A percentile compares a stretch with the other conserved stretches of the same genome.
Conservation (phyloP, 1,139 yeast genomes). For the Blastobotrys petasosporus region DNA sequence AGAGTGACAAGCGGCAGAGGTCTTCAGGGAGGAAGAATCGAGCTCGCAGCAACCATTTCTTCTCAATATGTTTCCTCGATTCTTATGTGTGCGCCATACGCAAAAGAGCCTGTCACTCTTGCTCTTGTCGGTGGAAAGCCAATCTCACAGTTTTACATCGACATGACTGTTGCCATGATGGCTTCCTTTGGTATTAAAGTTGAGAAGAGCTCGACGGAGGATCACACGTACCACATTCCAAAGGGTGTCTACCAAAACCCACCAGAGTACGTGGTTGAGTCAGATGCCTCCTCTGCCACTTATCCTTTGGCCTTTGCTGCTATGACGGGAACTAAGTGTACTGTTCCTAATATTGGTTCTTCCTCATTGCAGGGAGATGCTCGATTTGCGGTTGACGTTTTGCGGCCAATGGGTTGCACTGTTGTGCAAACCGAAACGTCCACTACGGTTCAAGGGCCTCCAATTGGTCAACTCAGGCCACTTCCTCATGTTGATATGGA, state of each 20-base stretch:
- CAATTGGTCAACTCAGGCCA: conserved; percentile 60
- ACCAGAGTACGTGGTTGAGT: conserved; percentile 76
- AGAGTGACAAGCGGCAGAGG: conserved; percentile 63
- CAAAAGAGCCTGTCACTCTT: conserved; percentile 78
- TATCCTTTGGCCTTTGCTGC: conserved; percentile 98
- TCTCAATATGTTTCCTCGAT: conserved; percentile 96
- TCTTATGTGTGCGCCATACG: conserved; percentile 97
- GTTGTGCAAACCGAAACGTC: conserved; percentile 78
- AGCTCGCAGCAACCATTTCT: conserved; percentile 90
- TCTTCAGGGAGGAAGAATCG: conserved; percentile 85
- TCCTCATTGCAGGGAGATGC: conserved; percentile 96
- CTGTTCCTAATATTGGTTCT: conserved; percentile 91
- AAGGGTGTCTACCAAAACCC: conserved; percentile 78
- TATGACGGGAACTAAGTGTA: conserved; percentile 87
- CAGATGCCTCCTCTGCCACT: conserved; percentile 98
- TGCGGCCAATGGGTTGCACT: conserved; percentile 90
- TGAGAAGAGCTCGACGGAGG: conserved; percentile 61
- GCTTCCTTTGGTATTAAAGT: conserved; percentile 78
- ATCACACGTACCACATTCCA: conserved; percentile 85
- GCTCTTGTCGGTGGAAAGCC: conserved; percentile 94
- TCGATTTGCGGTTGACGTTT: conserved; percentile 86
- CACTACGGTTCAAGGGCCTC: conserved; percentile 90
- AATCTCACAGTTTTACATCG: conserved; percentile 89
- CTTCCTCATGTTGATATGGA: conserved; percentile 87
- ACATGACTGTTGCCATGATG: conserved; percentile 98